Base-by-base conservation (phyloP, 352 stramenopile genomes). In the Aphanomyces cochlioides region DNA sequence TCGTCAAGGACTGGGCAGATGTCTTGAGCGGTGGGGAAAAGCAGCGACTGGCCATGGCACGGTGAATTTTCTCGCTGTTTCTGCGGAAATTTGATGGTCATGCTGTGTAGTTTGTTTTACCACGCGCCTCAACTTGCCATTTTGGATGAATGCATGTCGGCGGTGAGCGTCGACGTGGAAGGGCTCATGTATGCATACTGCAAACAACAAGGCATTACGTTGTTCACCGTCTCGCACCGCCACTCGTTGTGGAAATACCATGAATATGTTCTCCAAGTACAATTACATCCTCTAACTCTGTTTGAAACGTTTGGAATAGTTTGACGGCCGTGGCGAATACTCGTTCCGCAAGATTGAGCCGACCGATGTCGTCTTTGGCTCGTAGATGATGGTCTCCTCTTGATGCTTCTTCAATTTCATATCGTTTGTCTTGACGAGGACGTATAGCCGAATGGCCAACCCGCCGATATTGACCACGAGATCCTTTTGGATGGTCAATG, bases 161-260 rank as follows among this genome's bases (percentile, higher is more conserved):
- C 84, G 28, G 87, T 96, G 12, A 90, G 80, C 60, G 82, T 93
- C 15, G 90, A 96, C 67, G 85, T 96, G 4, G 90, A 97, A 77
- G 87, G 86, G 47, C 78, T 72, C 5, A 93, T 97, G 80, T 97
- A 97, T 82, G 83, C 75, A 56, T 77, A 88, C 66, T 93, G 87
- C 72, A 81, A 85, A 41, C 78, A 89, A 65, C 86, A 94, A 60
- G 90, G 90, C 77, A 97, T 97, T 74, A 97, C 90, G 70, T 78
- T 96, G 34, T 96, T 97, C 73, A 96, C 90, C 3, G 90, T 97
- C 41, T 96, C 88, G 66, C 90, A 97, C 73, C 84, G 90, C 73
- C 93, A 95, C 75, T 93, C 85, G 76, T 72, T 97, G 10, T 96
- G 89, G 88, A 85, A 82, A 68, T 94, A 96, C 76, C 90, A 97